Conservation (phyloP, 345 rosid genomes). For the Orychophragmus violaceus region DNA sequence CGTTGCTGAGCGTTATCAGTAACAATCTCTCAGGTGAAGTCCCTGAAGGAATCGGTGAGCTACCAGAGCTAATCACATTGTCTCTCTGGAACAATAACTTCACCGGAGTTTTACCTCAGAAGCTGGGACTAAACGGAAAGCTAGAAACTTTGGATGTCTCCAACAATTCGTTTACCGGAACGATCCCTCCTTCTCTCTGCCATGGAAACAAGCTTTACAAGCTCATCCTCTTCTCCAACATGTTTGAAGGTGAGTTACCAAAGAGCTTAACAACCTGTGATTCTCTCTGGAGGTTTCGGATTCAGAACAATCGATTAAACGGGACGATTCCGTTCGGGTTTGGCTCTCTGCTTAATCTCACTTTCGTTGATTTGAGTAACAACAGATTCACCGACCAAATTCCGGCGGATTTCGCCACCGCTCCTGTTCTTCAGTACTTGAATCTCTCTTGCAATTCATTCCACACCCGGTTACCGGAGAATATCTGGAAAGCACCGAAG, state of each 20-base stretch:
- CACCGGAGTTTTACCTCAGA: conserved; percentile 62
- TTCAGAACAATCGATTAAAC: conserved; percentile 56
- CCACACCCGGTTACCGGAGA: conserved; percentile 39
- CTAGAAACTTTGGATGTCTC: conserved; percentile 64
- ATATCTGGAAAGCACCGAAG: conserved; percentile 61
- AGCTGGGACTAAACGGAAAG: conserved; percentile 67
- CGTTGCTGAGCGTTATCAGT: conserved; percentile 52
- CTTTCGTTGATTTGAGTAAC: conserved; percentile 63
- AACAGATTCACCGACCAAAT: conserved; percentile 65
- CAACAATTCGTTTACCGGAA: conserved; percentile 61
- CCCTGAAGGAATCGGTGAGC: conserved; percentile 58
- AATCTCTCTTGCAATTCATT: conserved; percentile 71
- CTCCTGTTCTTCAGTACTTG: conserved; percentile 54
- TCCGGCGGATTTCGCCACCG: conserved; percentile 63
- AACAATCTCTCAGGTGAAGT: conserved; percentile 56
- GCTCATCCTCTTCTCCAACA: conserved; percentile 85
- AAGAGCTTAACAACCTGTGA: conserved; percentile 49
- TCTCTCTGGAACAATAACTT: conserved; percentile 67
- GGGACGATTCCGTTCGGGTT: conserved; percentile 74
- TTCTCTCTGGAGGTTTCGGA: conserved; percentile 58
- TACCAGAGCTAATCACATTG: conserved; percentile 52
- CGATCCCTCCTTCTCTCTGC: conserved; percentile 72
- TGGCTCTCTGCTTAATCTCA: conserved; percentile 53
- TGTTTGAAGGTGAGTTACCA: conserved; percentile 47
- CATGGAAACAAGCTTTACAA: conserved; percentile 63